Percentiles rank a stretch among this genome's conserved stretches.
Conservation (phyloP, 257 asterid species). For the Apocynum venetum region DNA sequence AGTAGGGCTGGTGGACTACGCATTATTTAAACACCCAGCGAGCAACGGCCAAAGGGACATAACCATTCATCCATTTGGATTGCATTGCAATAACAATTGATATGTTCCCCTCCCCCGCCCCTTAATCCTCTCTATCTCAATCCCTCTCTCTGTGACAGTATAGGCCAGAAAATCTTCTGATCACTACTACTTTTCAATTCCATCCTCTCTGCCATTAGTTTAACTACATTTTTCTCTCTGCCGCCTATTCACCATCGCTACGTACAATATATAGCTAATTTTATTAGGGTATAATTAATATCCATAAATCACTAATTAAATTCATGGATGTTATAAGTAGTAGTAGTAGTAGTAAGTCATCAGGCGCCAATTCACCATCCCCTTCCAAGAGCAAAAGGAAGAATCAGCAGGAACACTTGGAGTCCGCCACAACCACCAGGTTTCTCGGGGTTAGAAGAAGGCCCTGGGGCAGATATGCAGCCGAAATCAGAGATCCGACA, state of each 20-base stretch:
- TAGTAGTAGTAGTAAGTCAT: neutral
- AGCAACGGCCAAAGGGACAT: constrained; percentile 15
- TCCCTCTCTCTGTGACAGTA: neutral
- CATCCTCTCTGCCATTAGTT: neutral
- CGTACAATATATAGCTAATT: too few relatives aligned
- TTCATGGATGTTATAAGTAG: constrained; percentile 5
- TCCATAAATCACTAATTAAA: too few relatives aligned
- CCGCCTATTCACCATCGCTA: neutral
- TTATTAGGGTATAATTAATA: too few relatives aligned
- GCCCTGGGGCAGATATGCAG: constrained; percentile 92
- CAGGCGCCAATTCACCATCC: constrained; percentile 26
- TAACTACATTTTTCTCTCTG: neutral
- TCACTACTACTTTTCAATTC: constrained; percentile 15
- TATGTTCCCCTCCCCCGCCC: neutral
- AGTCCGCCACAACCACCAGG: constrained; percentile 21
- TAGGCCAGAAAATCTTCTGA: constrained; percentile 31
- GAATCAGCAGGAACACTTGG: constrained; percentile 19
- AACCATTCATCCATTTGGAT: neutral
- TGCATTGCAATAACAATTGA: constrained; percentile 12
- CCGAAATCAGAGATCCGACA: constrained; percentile 78
- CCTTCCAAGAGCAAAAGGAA: constrained; percentile 50
- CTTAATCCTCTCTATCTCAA: neutral
- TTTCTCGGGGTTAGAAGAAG: constrained; percentile 76
- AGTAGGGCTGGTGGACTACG: too few relatives aligned
- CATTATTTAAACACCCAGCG: constrained; percentile 40